Evolutionary conservation across 257 asterid species (phyloP), one percentile per base, ranked within the genome.

Genomic region (Solanum rostratum): DNA sequence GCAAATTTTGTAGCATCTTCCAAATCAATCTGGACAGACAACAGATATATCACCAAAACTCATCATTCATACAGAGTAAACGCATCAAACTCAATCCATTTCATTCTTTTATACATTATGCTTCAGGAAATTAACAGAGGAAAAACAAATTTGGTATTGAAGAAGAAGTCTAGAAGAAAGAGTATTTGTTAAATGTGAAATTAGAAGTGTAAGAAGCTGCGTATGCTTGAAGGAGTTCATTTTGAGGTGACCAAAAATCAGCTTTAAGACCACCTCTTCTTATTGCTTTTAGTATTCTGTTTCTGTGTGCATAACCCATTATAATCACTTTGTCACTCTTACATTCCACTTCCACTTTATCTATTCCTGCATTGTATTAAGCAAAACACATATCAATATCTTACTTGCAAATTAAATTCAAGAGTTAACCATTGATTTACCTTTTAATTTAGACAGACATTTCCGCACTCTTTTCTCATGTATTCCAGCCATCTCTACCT

Each of bases 401-500:
- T 33, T 33, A 33, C 5, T 33, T 33, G 4, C 39, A 33, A 33
- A 30, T 30, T 30, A 30, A 30, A 30, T 30, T 30, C 33, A 30
- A 33, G 39, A 33, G 39, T n/a, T n/a, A n/a, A 33, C 4, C 1
- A 33, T 3, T 54, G 22, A 54, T 54, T 54, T 54, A 54, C 90
- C 92, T 84, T 79, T 89, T 79, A 91, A 33, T 57, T 91, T 89
- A 62, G 92, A 89, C 6, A 91, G 83, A 85, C 92, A 91, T 83
- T 88, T 91, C 18, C 93, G 84, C 52, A 91, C 78, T 86, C 87
- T 89, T 74, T 85, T 91, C 87, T 91, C 93, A 53, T 91, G 91
- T 81, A 89, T 84, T 80, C 88, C 87, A 3, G 87, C 91, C 93
- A 88, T 91, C 81, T 91, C 93, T 59, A 91, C 93, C 90, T 89